Percentiles rank a stretch among this genome's conserved stretches.
These are phyloP conservation scores for Amanita brunnescens DNA, from an alignment of 768 basidiomycete species.

Conservation along the genomic window DNA sequence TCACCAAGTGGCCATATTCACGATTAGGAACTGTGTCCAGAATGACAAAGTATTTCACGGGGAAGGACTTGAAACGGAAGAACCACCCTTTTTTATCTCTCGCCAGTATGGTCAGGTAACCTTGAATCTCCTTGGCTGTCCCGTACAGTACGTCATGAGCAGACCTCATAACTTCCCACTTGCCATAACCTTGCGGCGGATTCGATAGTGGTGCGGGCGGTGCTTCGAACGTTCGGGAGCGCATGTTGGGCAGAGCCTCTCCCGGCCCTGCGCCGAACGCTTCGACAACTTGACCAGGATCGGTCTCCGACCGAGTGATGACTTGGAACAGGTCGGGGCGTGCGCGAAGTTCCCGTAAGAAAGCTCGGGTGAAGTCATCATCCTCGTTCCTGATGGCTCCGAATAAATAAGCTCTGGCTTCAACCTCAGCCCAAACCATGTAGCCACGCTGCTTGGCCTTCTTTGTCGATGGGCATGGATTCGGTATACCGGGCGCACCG, in stretches of 20 bases:
- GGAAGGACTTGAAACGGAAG: slow-evolving; percentile 22
- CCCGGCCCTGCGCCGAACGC: slow-evolving; percentile 16
- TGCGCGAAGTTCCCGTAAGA: slow-evolving; percentile 20
- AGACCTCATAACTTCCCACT: not conserved
- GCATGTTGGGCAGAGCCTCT: not conserved
- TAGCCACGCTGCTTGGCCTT: not conserved
- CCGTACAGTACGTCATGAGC: not conserved
- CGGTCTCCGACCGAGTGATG: slow-evolving; percentile 20
- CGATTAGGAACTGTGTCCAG: slow-evolving; percentile 13
- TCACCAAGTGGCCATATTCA: slow-evolving; percentile 9
- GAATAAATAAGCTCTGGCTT: slow-evolving; percentile 19
- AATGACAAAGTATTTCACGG: slow-evolving; percentile 24
- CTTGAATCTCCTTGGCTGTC: not conserved
- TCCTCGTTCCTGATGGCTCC: slow-evolving; percentile 22
- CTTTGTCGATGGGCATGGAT: not conserved
- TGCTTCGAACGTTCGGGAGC: not conserved
- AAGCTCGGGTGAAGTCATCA: slow-evolving; percentile 17
- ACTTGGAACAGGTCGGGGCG: slow-evolving; percentile 24
- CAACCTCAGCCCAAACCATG: not conserved
- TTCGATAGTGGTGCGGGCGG: not conserved
- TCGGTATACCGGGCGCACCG: not conserved
- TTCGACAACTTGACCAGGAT: slow-evolving; percentile 15
- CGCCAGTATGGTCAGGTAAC: not conserved
- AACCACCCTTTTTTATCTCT: slow-evolving; percentile 11
- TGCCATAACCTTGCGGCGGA: not conserved